Conservation (phyloP, 2,329 filamentous ascomycete species). For the Colletotrichum agaves region DNA sequence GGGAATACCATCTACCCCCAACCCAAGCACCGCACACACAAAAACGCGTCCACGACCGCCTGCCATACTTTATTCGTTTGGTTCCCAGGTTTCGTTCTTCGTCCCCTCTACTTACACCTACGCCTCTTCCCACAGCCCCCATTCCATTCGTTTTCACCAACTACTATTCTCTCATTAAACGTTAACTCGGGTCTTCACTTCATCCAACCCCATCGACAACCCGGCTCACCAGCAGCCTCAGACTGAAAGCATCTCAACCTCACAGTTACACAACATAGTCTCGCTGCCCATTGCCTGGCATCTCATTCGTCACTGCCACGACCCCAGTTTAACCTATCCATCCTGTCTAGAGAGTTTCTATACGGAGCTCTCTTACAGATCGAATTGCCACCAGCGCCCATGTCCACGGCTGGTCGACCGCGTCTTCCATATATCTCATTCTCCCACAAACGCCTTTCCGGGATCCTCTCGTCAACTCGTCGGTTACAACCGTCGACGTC, state of each 20-base stretch:
- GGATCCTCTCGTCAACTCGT: conserved; percentile 2
- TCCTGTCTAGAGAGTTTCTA: conserved; percentile 33
- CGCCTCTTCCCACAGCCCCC: conserved; percentile 26
- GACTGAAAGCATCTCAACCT: neutral
- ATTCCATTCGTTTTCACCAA: conserved; percentile 35
- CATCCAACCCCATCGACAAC: conserved; percentile 14
- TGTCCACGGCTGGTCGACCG: conserved; percentile 38
- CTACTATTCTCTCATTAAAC: conserved; percentile 36
- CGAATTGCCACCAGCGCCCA: conserved; percentile 32
- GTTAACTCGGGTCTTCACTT: conserved; percentile 2
- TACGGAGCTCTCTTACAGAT: conserved; percentile 29
- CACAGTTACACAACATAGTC: conserved; percentile 4
- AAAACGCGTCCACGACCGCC: conserved; percentile 36
- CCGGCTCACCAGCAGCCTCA: conserved; percentile 9
- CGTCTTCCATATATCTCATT: conserved; percentile 30
- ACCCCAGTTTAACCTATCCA: conserved; percentile 11
- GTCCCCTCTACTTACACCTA: conserved; percentile 34
- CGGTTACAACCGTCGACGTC: conserved; percentile 17
- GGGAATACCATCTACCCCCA: conserved; percentile 35
- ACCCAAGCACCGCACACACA: conserved; percentile 34
- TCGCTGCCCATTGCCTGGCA: conserved; percentile 13
- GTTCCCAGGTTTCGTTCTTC: conserved; percentile 35
- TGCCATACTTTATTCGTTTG: conserved; percentile 36
- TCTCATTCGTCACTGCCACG: conserved; percentile 21
- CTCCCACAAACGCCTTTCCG: conserved; percentile 11